Conservation (phyloP, 805 yeast species). For the Yueomyces sinensis region DNA sequence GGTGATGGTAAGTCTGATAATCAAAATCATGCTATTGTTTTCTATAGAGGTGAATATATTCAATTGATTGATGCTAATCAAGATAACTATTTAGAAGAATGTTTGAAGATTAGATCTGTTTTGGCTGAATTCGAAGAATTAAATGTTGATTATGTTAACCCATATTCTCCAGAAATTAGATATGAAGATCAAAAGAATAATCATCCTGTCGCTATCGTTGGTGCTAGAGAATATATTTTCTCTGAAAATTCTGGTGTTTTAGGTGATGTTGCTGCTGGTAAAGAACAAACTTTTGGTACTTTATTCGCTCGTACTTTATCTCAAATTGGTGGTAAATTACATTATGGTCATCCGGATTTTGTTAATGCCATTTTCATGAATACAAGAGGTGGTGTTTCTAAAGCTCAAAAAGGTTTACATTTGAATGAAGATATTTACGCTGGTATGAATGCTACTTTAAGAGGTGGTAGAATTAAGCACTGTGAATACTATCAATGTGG, state of each 20-base stretch:
- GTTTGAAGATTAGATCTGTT: constrained; percentile 69
- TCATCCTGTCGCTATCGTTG: constrained; percentile 73
- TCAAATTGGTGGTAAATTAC: constrained; percentile 75
- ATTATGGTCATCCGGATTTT: constrained; percentile 85
- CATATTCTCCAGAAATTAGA: constrained; percentile 64
- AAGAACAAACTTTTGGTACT: constrained; percentile 83
- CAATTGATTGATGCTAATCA: constrained; percentile 81
- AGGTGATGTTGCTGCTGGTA: constrained; percentile 87
- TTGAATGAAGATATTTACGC: constrained; percentile 82
- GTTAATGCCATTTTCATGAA: constrained; percentile 63
- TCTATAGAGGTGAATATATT: constrained; percentile 74
- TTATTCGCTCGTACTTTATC: constrained; percentile 72
- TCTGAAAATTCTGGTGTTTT: constrained; percentile 76
- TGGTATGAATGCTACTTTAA: constrained; percentile 69
- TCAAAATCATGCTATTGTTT: constrained; percentile 69
- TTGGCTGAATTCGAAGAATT: constrained; percentile 75
- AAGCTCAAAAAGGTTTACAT: constrained; percentile 77
- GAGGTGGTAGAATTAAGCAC: constrained; percentile 83
- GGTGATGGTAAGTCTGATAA: constrained; percentile 88
- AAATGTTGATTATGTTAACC: constrained; percentile 64
- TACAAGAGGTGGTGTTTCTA: constrained; percentile 80
- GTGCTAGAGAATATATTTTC: constrained; percentile 80
- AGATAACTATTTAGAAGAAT: constrained; percentile 76
- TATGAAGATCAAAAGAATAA: constrained; percentile 35
- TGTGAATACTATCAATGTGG: constrained; percentile 86